A percentile compares a stretch with the other conserved stretches of the same genome.
Conservation (phyloP, 73 alveolate genomes). For the Symbiodinium pilosum region DNA sequence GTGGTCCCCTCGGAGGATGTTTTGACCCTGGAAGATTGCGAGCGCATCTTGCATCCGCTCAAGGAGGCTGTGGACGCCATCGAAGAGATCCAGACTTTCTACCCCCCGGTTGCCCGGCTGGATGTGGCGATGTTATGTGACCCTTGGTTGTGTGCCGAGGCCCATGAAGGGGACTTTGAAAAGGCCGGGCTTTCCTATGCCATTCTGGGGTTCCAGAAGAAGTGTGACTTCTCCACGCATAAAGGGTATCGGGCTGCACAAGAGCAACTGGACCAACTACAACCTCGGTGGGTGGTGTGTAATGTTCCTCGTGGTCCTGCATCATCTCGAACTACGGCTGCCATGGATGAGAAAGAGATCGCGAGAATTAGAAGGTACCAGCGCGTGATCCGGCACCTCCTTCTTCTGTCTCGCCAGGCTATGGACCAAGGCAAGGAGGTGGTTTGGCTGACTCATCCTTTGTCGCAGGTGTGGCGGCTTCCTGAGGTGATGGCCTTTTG, state of each 20-base stretch:
- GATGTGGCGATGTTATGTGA: neutral
- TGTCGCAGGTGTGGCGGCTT: neutral
- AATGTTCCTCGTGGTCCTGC: neutral
- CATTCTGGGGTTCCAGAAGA: neutral
- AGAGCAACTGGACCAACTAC: neutral
- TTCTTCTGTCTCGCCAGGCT: neutral
- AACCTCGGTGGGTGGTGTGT: neutral
- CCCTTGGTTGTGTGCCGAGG: neutral
- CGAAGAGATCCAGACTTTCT: neutral
- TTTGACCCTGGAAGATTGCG: neutral
- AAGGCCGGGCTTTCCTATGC: neutral
- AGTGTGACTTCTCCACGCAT: neutral
- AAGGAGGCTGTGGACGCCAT: neutral
- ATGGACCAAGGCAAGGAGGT: neutral
- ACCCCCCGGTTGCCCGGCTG: neutral
- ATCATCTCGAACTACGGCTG: neutral
- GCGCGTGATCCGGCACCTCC: neutral
- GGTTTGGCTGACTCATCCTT: neutral
- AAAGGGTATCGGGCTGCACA: neutral
- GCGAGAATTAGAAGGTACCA: neutral
- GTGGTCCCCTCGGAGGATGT: neutral
- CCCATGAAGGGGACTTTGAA: neutral
- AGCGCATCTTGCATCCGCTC: neutral
- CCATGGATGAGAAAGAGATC: neutral
- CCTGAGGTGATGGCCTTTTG: neutral